A percentile compares a stretch with the other conserved stretches of the same genome.
Evolutionary conservation across 2,329 filamentous ascomycete genomes (phyloP).

Genomic region (Drechmeria coniospora): DNA sequence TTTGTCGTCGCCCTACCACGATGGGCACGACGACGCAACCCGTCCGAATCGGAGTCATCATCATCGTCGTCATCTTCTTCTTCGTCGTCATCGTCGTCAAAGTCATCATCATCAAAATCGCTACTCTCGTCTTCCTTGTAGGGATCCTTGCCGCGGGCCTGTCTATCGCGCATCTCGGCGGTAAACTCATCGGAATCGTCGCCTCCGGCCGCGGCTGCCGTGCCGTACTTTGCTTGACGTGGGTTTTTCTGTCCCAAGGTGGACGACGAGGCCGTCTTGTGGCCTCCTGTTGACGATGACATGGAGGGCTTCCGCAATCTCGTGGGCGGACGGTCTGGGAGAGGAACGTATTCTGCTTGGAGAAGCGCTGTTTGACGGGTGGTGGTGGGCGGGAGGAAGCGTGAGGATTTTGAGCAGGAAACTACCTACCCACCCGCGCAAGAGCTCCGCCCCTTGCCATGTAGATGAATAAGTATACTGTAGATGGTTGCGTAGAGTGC

Average conservation of each 20-base stretch:
- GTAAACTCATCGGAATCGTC: slow-evolving; percentile 21
- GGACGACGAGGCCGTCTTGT: not conserved
- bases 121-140: slow-evolving; percentile 17
- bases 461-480: no score
- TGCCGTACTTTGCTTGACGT: not conserved
- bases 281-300: no score
- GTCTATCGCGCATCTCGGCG: slow-evolving; percentile 37
- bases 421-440: no score
- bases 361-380: no score
- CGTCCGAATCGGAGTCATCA: slow-evolving; percentile 6
- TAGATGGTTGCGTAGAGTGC: no score
- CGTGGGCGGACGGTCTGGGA: no score
- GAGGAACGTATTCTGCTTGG: no score
- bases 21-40: not conserved
- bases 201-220: not conserved
- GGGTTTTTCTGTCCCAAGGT: not conserved
- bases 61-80: slow-evolving; percentile 5
- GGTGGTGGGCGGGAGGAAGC: no score
- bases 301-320: no score
- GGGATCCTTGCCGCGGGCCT: slow-evolving; percentile 43
- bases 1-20: not conserved
- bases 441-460: no score
- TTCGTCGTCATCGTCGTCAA: slow-evolving; percentile 13
- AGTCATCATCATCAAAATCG: slow-evolving; percentile 5
- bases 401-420: no score